Base-by-base conservation (phyloP, 257 asterid genomes). In the Handroanthus guayacan region DNA sequence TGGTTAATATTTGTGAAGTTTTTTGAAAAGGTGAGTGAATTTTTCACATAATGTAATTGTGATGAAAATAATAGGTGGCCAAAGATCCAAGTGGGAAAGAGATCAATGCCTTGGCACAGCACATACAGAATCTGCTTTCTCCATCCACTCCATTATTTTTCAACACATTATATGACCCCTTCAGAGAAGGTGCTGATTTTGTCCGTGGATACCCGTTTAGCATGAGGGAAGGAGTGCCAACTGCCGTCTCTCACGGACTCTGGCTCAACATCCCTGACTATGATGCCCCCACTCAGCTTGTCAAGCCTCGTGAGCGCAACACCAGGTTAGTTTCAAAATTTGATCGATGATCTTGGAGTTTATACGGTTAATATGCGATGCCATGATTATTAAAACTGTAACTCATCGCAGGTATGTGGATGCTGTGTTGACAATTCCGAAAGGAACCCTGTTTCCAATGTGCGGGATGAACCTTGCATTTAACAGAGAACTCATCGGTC, bases 191-290 rank as follows among this genome's bases (percentile, higher is more conserved):
- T 17, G 83, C 88, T 2, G 90, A 86, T 67, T 86, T 86, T 62
- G 90, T 86, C 62, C 86, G 90, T 11, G 88, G 90, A 9, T 86
- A 86, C 78, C 90, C 90, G 0, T 86, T 86, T 41, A 84, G 90
- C 85, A 44, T 86, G 82, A 79, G 90, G 77, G 90, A 84, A 75
- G 90, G 90, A 9, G 88, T 31, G 2, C 88, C 90, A 1, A 86
- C 90, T 25, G 88, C 90, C 5, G 87, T 86, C 72, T 86, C 90
- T 51, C 90, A 86, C 8, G 90, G 88, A 2, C 90, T 86, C 75
- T 86, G 90, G 90, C 88, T 86, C 85, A 86, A 86, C 82, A 86
- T 86, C 68, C 88, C 90, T 1, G 90, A 86, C 69, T 86, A 84
- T 2, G 90, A 86, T 1, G 90, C 90, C 54, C 90, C 90, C 0